Evolutionary conservation across 805 yeast species (phyloP).

Genomic region (Ogataea henricii): DNA sequence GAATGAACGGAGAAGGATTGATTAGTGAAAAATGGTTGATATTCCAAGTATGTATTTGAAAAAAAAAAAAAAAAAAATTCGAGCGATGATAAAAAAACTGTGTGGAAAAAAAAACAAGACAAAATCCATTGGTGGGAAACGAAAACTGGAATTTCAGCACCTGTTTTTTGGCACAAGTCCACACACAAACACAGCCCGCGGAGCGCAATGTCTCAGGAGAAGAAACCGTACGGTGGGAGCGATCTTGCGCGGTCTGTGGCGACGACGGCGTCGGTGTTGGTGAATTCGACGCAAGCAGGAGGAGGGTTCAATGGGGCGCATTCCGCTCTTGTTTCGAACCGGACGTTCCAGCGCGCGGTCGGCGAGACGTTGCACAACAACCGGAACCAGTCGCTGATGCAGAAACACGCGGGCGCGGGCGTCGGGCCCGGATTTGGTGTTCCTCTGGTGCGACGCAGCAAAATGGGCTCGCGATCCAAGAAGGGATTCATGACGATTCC

Average conservation of each 20-base stretch:
- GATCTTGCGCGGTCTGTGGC: constrained; percentile 51
- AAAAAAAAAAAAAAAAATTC: not conserved
- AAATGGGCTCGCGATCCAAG: constrained; percentile 13
- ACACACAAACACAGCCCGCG: not conserved
- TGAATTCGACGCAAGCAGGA: constrained; percentile 31
- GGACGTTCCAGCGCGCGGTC: constrained; percentile 47
- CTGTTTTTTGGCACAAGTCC: not conserved
- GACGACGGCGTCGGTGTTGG: constrained; percentile 56
- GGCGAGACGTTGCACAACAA: constrained; percentile 42
- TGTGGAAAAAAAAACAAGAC: constrained; percentile 1
- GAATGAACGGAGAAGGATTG: too few relatives aligned
- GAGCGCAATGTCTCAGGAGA: constrained; percentile 8
- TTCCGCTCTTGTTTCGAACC: constrained; percentile 25
- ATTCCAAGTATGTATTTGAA: not conserved
- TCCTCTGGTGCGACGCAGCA: constrained; percentile 19
- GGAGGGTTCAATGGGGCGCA: constrained; percentile 19
- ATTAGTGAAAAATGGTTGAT: too few relatives aligned
- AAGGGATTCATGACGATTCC: constrained; percentile 56
- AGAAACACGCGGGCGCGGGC: constrained; percentile 18
- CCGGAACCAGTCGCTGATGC: constrained; percentile 27
- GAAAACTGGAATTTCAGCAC: not conserved
- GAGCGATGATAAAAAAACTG: not conserved
- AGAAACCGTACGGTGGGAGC: constrained; percentile 17
- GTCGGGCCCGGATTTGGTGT: constrained; percentile 10
- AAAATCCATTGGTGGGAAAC: constrained; percentile 3